Evolutionary conservation across 1,284 basidiomycete species (phyloP), one percentile per base, ranked within the genome.

Genomic region (Apiotrichum domesticum): DNA sequence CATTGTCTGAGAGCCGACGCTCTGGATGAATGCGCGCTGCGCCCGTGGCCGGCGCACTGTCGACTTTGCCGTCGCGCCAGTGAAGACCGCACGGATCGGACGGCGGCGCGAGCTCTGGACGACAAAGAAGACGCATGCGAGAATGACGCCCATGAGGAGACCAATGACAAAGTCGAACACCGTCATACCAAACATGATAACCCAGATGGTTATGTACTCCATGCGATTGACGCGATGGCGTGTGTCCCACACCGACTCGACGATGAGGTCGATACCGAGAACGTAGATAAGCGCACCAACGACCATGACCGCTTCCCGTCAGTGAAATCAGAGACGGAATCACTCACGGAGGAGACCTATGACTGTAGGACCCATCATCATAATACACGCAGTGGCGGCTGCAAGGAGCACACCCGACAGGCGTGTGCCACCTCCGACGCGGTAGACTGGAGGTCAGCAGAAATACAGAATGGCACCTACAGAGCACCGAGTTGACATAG

Each of bases 171-270:
- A 98, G 78, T 95, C 91, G 83, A 87, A 95, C 3, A 70, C 80
- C 2, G 90, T 91, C 94, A 97, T 98, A 58, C 86, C 88, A 42
- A 95, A 80, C 78, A 90, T 88, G 73, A 79, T 79, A 35, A 77
- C 77, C 77, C 79, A 79, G 57, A 82, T 82, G 9, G 80, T 82
- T 37, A 79, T 63, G 58, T 76, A 81, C 77, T 79, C 79, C 61
- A 73, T 86, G 80, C 81, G 79, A 80, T 84, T 91, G 15, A 93
- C 91, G 15, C 93, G 85, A 71, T 91, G 84, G 46, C 90, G 80
- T 3, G 94, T 96, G 76, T 98, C 95, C 92, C 93, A 98, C 4
- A 98, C 76, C 0, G 95, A 93, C 71, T 96, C 95, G 69, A 95
- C 95, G 35, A 90, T 85, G 35, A 98, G 83, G 66, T 98, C 95